Evolutionary conservation across 345 rosid genomes (phyloP), one percentile per base, ranked within the genome.

Genomic region (Melastoma malabathricum): DNA sequence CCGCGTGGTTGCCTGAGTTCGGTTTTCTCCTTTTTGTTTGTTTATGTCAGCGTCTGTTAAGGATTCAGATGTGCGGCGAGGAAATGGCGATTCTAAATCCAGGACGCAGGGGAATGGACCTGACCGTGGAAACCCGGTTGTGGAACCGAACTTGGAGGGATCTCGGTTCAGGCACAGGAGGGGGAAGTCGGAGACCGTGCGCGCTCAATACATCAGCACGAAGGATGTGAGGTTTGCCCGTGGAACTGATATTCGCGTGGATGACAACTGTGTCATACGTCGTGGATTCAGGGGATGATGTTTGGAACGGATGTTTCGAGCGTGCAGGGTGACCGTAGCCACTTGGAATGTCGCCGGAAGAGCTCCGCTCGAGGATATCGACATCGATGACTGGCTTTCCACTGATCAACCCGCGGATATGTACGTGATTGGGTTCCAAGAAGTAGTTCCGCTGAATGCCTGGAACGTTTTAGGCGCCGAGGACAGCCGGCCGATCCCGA

Each of bases 321-420:
- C 59, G 43, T 52, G 51, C 52, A 93, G 99, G 80, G 82, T 93
- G 43, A 75, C 77, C 38, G 60, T 93, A 53, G 84, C 89, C 51
- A 81, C 97, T 46, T 93, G 99, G 99, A 93, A 93, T 62, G 99
- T 93, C 66, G 97, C 95, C 60, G 99, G 99, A 14, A 83, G 68
- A 75, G 48, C 46, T 61, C 99, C 99, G 9, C 6, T 59, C 47
- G 86, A 81, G 50, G 83, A 78, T 75, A 86, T 83, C 45, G 76
- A 85, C 17, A 81, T 85, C 47, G 86, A 85, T 44, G 90, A 85
- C 38, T 93, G 97, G 97, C 95, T 93, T 56, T 75, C 76, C 58
- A 75, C 89, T 7, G 71, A 79, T 51, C 89, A 81, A 15, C 77
- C 92, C 18, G 77, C 95, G 13, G 99, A 93, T 70, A 75, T 93